Evolutionary conservation across 2,329 filamentous ascomycete genomes (phyloP).

Genomic region (Alternaria gaisen): DNA sequence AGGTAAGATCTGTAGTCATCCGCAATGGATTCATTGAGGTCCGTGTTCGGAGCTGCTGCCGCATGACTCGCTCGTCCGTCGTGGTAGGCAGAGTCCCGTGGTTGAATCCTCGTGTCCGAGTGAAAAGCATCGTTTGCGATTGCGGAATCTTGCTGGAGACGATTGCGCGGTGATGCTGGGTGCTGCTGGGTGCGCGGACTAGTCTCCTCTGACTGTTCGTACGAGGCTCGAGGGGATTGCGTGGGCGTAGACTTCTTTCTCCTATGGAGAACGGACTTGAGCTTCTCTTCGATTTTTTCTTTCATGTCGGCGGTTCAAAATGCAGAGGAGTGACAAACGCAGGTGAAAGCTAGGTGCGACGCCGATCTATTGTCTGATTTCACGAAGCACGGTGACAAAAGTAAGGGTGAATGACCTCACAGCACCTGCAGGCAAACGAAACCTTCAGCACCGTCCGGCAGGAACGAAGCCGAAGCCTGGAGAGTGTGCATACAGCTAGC

Average conservation of each 20-base stretch:
- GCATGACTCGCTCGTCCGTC: constrained; percentile 5
- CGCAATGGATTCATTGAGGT: constrained; percentile 27
- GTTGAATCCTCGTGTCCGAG: constrained; percentile 17
- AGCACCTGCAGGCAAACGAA: constrained; percentile 3
- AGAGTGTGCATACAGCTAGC: constrained; percentile 9
- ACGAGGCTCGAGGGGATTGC: constrained; percentile 14
- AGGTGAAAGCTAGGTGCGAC: constrained; percentile 3
- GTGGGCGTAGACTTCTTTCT: constrained; percentile 17
- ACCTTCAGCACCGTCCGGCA: neutral
- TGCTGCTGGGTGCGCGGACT: constrained; percentile 11
- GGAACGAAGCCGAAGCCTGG: constrained; percentile 2
- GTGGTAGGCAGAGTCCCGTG: constrained; percentile 24
- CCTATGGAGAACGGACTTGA: constrained; percentile 28
- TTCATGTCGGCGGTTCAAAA: constrained; percentile 18
- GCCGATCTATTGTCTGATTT: constrained; percentile 9
- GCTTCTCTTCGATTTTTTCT: constrained; percentile 28
- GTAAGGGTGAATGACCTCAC: constrained; percentile 18
- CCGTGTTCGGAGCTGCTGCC: constrained; percentile 4
- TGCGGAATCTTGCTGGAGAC: constrained; percentile 1
- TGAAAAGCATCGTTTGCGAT: constrained; percentile 6
- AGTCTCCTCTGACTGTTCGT: constrained; percentile 9
- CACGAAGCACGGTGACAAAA: constrained; percentile 5
- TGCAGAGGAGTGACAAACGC: neutral
- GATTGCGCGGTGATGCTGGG: constrained; percentile 4
- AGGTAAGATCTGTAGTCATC: constrained; percentile 35